Evolutionary conservation across 108 stramenopile species (phyloP).

Genomic region (Skeletonema potamos): DNA sequence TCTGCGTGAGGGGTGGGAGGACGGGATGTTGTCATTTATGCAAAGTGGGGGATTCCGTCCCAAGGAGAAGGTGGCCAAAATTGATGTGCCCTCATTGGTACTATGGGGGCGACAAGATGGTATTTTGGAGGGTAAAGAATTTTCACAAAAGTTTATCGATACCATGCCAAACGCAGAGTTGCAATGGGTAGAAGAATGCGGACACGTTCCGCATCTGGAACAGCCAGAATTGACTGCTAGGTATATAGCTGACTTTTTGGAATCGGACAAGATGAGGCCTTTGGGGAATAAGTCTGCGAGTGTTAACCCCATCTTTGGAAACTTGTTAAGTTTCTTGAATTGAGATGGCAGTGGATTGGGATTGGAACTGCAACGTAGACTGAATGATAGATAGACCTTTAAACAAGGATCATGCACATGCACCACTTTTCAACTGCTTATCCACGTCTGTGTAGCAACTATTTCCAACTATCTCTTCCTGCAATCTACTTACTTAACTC

Average conservation of each 20-base stretch:
- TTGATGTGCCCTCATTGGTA: constrained; percentile 69
- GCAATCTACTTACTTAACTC: no score
- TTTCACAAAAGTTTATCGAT: constrained; percentile 83
- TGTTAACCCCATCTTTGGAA: background rate
- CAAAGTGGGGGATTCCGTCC: constrained; percentile 84
- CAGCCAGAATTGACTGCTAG: constrained; percentile 80
- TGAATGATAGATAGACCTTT: background rate
- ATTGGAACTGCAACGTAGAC: no score
- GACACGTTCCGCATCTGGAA: constrained; percentile 94
- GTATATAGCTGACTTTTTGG: constrained; percentile 70
- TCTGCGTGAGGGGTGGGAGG: constrained; percentile 83
- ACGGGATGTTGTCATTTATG: constrained; percentile 83
- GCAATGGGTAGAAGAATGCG: constrained; percentile 90
- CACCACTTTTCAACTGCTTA: no score
- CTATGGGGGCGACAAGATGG: constrained; percentile 94
- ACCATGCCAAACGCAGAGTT: constrained; percentile 71
- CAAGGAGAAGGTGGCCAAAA: constrained; percentile 64
- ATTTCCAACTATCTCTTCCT: no score
- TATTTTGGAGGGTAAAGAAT: constrained; percentile 83
- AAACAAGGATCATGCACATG: no score
- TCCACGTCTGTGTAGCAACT: no score
- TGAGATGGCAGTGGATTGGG: background rate
- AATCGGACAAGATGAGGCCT: background rate
- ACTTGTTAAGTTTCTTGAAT: background rate
- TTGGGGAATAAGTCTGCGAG: background rate